Evolutionary conservation across 163 green algal genomes (phyloP).

Genomic region (Chloroidium sp.): DNA sequence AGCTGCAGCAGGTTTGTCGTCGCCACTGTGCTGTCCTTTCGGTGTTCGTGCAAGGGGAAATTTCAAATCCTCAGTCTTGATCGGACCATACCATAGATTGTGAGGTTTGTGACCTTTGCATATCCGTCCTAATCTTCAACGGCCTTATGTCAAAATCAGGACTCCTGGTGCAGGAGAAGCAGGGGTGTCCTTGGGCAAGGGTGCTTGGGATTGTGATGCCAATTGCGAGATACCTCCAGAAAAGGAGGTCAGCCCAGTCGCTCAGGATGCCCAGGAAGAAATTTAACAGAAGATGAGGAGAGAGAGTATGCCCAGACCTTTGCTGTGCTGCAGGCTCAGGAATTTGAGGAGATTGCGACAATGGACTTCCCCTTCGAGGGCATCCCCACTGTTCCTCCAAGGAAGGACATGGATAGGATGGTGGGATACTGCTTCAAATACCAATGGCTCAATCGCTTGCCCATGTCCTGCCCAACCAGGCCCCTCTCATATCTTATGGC

Average conservation of each 20-base stretch:
- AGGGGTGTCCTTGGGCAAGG: conserved; percentile 68
- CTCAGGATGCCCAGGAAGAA: not conserved
- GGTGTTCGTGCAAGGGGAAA: too few species aligned
- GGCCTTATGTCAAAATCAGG: too few species aligned
- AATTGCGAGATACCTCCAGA: conserved; percentile 75
- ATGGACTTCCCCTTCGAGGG: conserved; percentile 88
- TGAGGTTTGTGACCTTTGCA: too few species aligned
- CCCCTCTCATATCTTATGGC: too few species aligned
- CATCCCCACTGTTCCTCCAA: conserved; percentile 79
- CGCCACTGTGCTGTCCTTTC: too few species aligned
- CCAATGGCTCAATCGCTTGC: not conserved
- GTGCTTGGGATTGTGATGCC: conserved; percentile 87
- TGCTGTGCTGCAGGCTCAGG: conserved; percentile 50
- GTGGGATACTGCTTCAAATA: conserved; percentile 14
- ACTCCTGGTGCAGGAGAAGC: not conserved
- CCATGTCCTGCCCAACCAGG: not conserved
- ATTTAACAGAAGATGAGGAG: not conserved
- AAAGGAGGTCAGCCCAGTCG: conserved; percentile 60
- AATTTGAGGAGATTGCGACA: conserved; percentile 93
- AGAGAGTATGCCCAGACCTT: not conserved
- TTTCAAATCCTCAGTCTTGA: too few species aligned
- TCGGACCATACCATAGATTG: too few species aligned
- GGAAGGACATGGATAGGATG: conserved; percentile 83
- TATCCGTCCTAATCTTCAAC: too few species aligned
- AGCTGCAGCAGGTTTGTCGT: too few species aligned